These are phyloP conservation scores for Neopestalotiopsis sp. DNA, from an alignment of 2,329 filamentous ascomycete species.

Conservation along the genomic window DNA sequence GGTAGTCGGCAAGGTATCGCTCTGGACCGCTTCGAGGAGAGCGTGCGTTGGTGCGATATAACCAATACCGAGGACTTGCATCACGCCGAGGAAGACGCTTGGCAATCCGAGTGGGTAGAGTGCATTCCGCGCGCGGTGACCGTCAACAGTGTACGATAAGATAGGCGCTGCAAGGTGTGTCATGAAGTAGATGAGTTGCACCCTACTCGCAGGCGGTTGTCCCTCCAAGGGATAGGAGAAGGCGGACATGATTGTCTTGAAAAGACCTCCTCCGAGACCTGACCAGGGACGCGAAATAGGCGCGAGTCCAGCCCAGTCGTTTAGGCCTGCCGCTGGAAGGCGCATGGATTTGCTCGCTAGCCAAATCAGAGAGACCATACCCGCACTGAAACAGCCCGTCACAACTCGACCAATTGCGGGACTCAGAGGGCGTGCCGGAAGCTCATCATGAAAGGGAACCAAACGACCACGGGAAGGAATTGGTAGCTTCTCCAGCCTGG, in stretches of 20 bases:
- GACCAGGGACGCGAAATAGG: constrained; percentile 1
- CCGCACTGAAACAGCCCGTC: background rate
- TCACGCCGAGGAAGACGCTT: constrained; percentile 21
- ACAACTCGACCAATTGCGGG: background rate
- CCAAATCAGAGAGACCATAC: constrained; percentile 9
- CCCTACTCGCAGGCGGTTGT: background rate
- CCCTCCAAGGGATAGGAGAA: constrained; percentile 3
- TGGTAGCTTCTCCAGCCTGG: constrained; percentile 19
- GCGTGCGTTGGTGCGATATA: constrained; percentile 24
- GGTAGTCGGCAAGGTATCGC: constrained; percentile 19
- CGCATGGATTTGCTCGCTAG: constrained; percentile 11
- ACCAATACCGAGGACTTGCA: constrained; percentile 24
- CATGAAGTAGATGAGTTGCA: constrained; percentile 25
- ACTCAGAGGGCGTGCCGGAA: constrained; percentile 21
- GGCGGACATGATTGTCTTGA: constrained; percentile 4
- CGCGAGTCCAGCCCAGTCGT: background rate
- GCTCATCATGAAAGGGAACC: constrained; percentile 26
- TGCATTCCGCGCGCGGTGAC: constrained; percentile 26
- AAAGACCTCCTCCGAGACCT: background rate
- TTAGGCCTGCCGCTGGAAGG: background rate
- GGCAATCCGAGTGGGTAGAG: constrained; percentile 23
- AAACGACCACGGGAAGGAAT: constrained; percentile 22
- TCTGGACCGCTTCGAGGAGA: constrained; percentile 19
- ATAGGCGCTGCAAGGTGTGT: constrained; percentile 29
- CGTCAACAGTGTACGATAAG: constrained; percentile 30